Base-by-base conservation (phyloP, 305 asterid species). In the Andrographis paniculata region DNA sequence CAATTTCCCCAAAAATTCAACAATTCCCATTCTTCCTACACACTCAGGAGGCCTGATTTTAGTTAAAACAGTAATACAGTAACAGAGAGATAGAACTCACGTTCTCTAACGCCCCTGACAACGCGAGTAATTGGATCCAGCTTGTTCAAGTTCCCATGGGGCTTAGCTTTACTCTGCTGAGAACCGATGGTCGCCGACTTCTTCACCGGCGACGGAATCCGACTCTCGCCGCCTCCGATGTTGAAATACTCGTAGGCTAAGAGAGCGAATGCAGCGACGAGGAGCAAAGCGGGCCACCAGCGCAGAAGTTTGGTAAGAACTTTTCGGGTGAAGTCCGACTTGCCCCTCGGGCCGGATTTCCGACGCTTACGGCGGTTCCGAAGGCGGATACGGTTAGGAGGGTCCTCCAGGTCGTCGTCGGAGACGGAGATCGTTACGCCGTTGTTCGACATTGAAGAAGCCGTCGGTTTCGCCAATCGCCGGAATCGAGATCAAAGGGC, bases 221-320 rank as follows among this genome's bases (percentile, higher is more conserved):
- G 54, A 35, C 52, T 61, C 52, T 53, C 57, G 5, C 74, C 61
- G 47, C 66, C 58, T 12, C 84, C 68, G 17, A 91, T 67, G 56
- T 78, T 71, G 62, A 67, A 60, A 10, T 84, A 77, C 65, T 87
- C 99, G 53, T 77, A 87, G 12, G 75, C 45, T 9, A 87, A 68
- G 20, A 91, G 73, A 4, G 69, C 60, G 17, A 63, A 72, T 14
- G 86, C 80, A 42, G 66, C 45, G 52, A 84, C 38, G 57, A 84
- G 70, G 58, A 87, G 62, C 33, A 87, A 43, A 22, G 68, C 70
- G 35, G 87, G 89, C 96, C 94, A 87, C 84, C 94, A 91, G 54
- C 53, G 70, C 45, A 74, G 63, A 33, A 91, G 68, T 45, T 49
- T 67, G 42, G 51, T 42, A 27, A 76, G 30, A 48, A 75, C n/a